Base-by-base conservation (phyloP, 805 yeast genomes). In the Diddensiella santjacobensis region DNA sequence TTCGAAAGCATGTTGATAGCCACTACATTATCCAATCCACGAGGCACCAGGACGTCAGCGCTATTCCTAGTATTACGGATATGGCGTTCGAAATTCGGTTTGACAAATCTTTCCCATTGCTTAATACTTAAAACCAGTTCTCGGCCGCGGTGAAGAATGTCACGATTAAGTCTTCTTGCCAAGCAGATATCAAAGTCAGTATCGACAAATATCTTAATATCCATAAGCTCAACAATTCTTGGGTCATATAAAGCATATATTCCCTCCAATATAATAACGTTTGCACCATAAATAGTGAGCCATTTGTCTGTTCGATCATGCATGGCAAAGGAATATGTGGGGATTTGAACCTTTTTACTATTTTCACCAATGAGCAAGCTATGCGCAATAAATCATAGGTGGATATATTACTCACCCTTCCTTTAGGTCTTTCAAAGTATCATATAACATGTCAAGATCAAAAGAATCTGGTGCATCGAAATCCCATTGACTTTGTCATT, bases 111-210 rank as follows among this genome's bases (percentile, higher is more conserved):
- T 54, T 86, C 83, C 98, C 98, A 93, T 62, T 93, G 99, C 55
- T 79, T 75, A 50, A 93, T 74, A 15, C 90, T 84, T 1, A 96
- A 95, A 3, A 69, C 72, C 30, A 90, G 70, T 58, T 90, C 96
- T 51, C 99, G 72, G 1, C 95, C 96, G 51, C 99, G 72, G 52
- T 83, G 81, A 11, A 86, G 73, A 45, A 88, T 89, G 64, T 93
- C 99, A 60, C 99, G 74, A 3, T 87, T 80, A 39, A 93, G 70
- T 58, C 99, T 73, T 59, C 99, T 74, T 3, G 96, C 90, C 57
- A 93, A 73, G 66, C 99, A 93, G 13, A 91, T 78, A 62, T 93
- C 99, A 56, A 89, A 72, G 60, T 90, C 98, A 2, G 97, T 93
- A 57, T 91, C 97, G 2, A 93, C 97, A 64, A 81, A 93, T 17